Percentiles rank a stretch among this genome's conserved stretches.
Conservation (phyloP, 2,329 filamentous ascomycete genomes). For the Teratosphaeria zuluensis region DNA sequence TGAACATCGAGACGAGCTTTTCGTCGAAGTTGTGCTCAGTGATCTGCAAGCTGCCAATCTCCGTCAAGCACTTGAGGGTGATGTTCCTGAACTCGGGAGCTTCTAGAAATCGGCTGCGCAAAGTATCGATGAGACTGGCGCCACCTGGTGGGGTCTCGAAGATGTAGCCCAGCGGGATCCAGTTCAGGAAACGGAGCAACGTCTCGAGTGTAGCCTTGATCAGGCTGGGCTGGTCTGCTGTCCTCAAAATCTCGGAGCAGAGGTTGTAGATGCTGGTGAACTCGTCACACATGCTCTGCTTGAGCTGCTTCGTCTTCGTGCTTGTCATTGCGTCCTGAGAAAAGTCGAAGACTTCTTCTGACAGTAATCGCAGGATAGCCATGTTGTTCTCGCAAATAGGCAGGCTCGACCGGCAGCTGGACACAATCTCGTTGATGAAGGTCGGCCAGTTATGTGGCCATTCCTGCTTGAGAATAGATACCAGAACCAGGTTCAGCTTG, state of each 20-base stretch:
- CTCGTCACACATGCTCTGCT: conserved; percentile 97
- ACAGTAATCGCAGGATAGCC: conserved; percentile 89
- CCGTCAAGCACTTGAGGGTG: conserved; percentile 90
- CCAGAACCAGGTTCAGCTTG: conserved; percentile 95
- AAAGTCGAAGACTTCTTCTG: conserved; percentile 98
- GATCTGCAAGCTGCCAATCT: conserved; percentile 79
- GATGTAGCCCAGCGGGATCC: conserved; percentile 97
- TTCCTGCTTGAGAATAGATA: conserved; percentile 97
- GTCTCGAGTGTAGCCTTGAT: conserved; percentile 97
- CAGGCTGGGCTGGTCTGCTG: conserved; percentile 76
- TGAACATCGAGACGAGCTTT: conserved; percentile 96
- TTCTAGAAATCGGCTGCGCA: conserved; percentile 85
- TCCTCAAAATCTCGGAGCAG: conserved; percentile 88
- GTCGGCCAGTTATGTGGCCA: conserved; percentile 99
- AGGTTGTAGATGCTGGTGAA: conserved; percentile 98
- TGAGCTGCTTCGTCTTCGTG: conserved; percentile 87
- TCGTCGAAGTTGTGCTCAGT: conserved; percentile 85
- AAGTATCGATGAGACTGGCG: conserved; percentile 71
- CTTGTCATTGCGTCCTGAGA: conserved; percentile 99
- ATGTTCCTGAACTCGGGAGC: conserved; percentile 93
- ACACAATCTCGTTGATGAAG: conserved; percentile 99
- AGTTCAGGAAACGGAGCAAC: conserved; percentile 91
- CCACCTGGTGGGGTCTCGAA: conserved; percentile 72
- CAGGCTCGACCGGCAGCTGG: conserved; percentile 86
- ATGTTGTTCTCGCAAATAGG: conserved; percentile 99